Evolutionary conservation across 176 grass and related monocot genomes (phyloP).

Genomic region (Saccharum officinarum): DNA sequence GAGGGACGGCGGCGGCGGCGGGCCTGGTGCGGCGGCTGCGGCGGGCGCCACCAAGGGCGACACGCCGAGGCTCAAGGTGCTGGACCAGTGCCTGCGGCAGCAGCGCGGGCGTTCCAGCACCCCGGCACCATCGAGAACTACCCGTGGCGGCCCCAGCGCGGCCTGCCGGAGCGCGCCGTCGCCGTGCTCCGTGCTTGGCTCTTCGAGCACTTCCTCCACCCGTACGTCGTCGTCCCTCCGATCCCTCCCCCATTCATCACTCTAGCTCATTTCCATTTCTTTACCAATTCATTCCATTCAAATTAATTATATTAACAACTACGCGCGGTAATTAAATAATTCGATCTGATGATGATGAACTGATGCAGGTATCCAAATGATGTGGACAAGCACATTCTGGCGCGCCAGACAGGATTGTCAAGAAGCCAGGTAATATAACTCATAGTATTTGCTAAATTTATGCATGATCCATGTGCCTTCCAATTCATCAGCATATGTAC

Average conservation of each 20-base stretch:
- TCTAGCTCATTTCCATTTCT: neutral
- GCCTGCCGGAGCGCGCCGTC: slow-evolving; percentile 69
- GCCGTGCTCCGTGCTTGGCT: slow-evolving; percentile 82
- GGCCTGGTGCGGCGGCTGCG: neutral
- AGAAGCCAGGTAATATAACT: slow-evolving; percentile 60
- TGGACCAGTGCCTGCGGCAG: slow-evolving; percentile 61
- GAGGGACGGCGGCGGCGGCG: neutral
- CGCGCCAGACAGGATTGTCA: slow-evolving; percentile 72
- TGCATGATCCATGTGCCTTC: neutral
- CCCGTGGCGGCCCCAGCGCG: slow-evolving; percentile 72
- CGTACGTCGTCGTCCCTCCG: slow-evolving; percentile 29
- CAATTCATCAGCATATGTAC: neutral
- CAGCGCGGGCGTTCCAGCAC: slow-evolving; percentile 62
- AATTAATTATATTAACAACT: neutral
- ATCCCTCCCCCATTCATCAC: neutral
- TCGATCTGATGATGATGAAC: neutral
- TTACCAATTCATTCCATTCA: neutral
- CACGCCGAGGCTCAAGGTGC: slow-evolving; percentile 60
- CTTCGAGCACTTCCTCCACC: slow-evolving; percentile 93
- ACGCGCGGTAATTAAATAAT: neutral
- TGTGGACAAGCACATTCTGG: slow-evolving; percentile 83
- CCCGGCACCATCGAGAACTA: slow-evolving; percentile 40
- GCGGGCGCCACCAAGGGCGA: slow-evolving; percentile 48
- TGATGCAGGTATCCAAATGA: slow-evolving; percentile 72
- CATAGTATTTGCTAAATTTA: neutral